Percentiles rank a stretch among this genome's conserved stretches.
These are phyloP conservation scores for Kappamyces sp. DNA, from an alignment of 192 early-diverging fungal genomes.

Conservation along the genomic window DNA sequence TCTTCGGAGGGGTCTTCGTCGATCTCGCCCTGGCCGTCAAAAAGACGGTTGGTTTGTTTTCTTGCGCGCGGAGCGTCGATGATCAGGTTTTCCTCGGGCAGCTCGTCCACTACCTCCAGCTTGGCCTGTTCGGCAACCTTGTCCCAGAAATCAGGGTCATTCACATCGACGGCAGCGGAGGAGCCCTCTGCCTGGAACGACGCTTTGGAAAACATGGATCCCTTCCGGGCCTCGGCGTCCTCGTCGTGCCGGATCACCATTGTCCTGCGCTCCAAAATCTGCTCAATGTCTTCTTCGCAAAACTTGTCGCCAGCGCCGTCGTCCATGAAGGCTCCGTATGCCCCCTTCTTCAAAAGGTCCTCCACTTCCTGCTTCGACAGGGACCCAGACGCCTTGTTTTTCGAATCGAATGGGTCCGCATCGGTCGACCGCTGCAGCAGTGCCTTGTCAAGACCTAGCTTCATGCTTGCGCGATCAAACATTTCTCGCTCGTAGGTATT, in stretches of 20 bases:
- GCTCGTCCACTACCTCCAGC: constrained; percentile 54
- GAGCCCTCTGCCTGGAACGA: constrained; percentile 46
- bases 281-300: constrained; percentile 85
- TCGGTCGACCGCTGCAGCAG: constrained; percentile 69
- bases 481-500: constrained; percentile 87
- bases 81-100: constrained; percentile 53
- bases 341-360: constrained; percentile 80
- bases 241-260: constrained; percentile 70
- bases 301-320: constrained; percentile 71
- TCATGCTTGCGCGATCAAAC: constrained; percentile 85
- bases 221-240: constrained; percentile 35
- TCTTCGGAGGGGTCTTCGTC: constrained; percentile 20
- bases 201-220: constrained; percentile 84
- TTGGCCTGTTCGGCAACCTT: constrained; percentile 76
- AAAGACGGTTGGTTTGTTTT: constrained; percentile 36
- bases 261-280: constrained; percentile 70
- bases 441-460: constrained; percentile 74
- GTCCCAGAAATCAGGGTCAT: constrained; percentile 88
- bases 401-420: constrained; percentile 29
- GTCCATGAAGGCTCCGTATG: constrained; percentile 78
- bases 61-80: constrained; percentile 63
- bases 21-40: constrained; percentile 29
- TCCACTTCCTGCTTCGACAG: constrained; percentile 75
- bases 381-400: constrained; percentile 25
- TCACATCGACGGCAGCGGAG: constrained; percentile 56